A percentile compares a stretch with the other conserved stretches of the same genome.
These are phyloP conservation scores for Cordyceps farinosa DNA, from an alignment of 2,329 filamentous ascomycete species.

Conservation along the genomic window DNA sequence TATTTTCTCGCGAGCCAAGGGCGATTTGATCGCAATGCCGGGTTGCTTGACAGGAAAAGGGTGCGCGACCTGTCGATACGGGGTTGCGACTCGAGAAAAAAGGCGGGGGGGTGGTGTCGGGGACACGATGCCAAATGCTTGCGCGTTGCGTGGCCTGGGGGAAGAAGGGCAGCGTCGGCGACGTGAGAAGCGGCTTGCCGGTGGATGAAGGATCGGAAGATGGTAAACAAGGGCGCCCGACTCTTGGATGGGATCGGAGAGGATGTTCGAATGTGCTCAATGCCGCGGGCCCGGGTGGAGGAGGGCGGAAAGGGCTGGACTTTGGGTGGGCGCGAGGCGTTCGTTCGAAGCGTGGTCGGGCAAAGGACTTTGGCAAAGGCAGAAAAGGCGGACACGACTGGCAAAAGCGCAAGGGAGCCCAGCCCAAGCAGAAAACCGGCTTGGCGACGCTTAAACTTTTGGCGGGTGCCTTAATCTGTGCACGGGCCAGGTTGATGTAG, in stretches of 20 bases:
- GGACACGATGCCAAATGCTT: neutral
- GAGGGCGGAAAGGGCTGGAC: neutral
- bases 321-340: neutral
- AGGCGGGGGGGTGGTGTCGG: neutral
- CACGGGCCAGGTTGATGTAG: slow-evolving; percentile 3
- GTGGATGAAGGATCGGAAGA: no score
- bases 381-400: slow-evolving; percentile 4
- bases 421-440: neutral
- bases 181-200: no score
- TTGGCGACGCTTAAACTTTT: slow-evolving; percentile 2
- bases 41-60: neutral
- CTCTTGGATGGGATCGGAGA: neutral
- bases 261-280: neutral
- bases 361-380: neutral
- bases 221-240: no score
- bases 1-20: neutral
- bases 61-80: neutral
- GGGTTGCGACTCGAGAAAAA: neutral
- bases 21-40: neutral
- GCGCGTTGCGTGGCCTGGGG: neutral
- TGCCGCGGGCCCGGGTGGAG: neutral
- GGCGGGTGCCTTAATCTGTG: neutral
- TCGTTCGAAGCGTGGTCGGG: neutral
- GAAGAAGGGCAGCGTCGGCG: neutral
- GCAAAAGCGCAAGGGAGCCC: slow-evolving; percentile 9